These are phyloP conservation scores for Rhododendron ovatum DNA, from an alignment of 148 eudicot species.

Conservation along the genomic window DNA sequence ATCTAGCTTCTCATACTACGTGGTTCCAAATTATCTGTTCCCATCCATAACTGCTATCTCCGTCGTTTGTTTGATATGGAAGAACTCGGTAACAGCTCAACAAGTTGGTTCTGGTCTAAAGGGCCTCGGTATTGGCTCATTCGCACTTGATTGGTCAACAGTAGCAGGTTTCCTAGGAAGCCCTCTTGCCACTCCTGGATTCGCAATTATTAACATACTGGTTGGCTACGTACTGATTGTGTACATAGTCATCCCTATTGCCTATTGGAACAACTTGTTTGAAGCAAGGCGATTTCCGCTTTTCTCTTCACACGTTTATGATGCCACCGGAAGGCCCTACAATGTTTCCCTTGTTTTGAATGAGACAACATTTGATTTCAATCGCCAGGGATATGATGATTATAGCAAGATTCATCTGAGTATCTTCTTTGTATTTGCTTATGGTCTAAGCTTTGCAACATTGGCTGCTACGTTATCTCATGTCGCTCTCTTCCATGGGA, in stretches of 20 bases:
- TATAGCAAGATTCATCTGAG: constrained; percentile 40
- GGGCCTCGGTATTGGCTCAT: constrained; percentile 45
- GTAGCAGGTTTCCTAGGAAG: constrained; percentile 43
- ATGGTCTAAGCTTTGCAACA: constrained; percentile 42
- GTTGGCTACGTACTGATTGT: constrained; percentile 31
- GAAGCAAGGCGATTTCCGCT: constrained; percentile 37
- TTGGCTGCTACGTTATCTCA: constrained; percentile 45
- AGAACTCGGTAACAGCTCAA: constrained; percentile 40
- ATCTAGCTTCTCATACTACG: constrained; percentile 44
- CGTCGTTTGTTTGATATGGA: constrained; percentile 43
- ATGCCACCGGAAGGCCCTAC: constrained; percentile 25
- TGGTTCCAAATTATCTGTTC: constrained; percentile 40
- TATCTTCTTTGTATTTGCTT: constrained; percentile 26
- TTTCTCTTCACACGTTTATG: constrained; percentile 33
- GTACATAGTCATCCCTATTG: constrained; percentile 28
- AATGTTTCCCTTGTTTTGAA: constrained; percentile 25
- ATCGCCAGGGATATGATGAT: constrained; percentile 24
- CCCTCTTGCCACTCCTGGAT: constrained; percentile 47
- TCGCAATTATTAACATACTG: constrained; percentile 33
- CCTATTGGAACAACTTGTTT: constrained; percentile 34
- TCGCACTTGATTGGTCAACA: constrained; percentile 48
- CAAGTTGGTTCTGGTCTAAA: constrained; percentile 40
- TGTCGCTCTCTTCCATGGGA: constrained; percentile 48
- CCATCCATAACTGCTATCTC: constrained; percentile 43
- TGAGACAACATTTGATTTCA: constrained; percentile 28